Conservation (phyloP, 495 filamentous ascomycete genomes). For the Cladorrhinum samala region DNA sequence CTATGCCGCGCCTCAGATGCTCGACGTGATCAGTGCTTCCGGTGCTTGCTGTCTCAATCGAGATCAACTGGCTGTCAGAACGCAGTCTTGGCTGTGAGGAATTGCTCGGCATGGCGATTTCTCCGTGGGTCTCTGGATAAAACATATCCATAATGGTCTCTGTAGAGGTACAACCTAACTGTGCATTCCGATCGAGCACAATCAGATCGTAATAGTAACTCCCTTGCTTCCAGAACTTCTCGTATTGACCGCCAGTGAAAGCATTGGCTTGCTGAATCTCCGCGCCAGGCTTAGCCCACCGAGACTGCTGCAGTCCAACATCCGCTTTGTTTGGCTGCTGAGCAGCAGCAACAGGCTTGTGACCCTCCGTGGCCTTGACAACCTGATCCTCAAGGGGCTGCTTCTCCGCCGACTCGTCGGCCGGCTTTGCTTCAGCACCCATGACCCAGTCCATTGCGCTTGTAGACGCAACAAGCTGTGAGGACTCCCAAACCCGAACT, state of each 20-base stretch:
- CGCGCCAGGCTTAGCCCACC: slow-evolving; percentile 3
- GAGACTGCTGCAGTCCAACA: slow-evolving; percentile 8
- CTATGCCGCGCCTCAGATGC: neutral
- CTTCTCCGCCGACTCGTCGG: neutral
- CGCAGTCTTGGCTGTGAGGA: neutral
- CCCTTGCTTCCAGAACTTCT: slow-evolving; percentile 8
- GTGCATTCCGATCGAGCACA: slow-evolving; percentile 4
- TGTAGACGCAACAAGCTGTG: neutral
- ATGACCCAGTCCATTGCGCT: slow-evolving; percentile 14
- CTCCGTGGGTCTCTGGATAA: neutral
- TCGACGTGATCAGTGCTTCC: slow-evolving; percentile 1
- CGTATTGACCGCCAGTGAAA: slow-evolving; percentile 11
- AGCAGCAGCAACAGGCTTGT: neutral
- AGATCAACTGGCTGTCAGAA: too few relatives aligned
- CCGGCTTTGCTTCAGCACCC: neutral
- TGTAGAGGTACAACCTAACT: neutral
- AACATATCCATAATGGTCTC: slow-evolving; percentile 6
- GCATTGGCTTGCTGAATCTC: slow-evolving; percentile 2
- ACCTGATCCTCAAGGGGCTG: neutral
- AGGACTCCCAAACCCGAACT: neutral
- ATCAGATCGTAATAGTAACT: slow-evolving; percentile 7
- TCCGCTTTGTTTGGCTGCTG: neutral
- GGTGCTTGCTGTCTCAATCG: neutral
- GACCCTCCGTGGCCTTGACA: neutral
- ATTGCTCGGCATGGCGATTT: neutral